Percentiles rank a stretch among this genome's conserved stretches.
Evolutionary conservation across 2,329 filamentous ascomycete genomes (phyloP).

Genomic region (Verticillium albo-atrum): DNA sequence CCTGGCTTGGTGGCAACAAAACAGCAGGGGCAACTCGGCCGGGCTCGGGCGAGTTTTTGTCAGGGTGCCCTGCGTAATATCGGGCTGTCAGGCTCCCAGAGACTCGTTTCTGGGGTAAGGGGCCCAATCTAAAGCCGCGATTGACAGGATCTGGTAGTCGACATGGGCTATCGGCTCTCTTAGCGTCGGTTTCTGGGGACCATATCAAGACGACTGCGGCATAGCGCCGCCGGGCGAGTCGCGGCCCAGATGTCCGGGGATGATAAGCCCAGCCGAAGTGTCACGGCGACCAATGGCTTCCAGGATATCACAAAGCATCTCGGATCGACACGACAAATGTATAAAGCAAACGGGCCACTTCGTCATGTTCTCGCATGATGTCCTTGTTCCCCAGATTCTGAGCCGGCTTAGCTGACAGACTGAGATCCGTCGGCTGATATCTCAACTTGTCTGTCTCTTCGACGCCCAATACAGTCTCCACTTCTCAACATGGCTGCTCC

Average conservation of each 20-base stretch:
- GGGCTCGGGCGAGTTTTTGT: conserved; percentile 5
- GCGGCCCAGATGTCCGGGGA: neutral
- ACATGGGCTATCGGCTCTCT: neutral
- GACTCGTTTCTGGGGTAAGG: neutral
- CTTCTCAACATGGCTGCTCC: neutral
- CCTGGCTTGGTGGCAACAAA: neutral
- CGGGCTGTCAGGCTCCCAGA: neutral
- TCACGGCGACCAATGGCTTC: neutral
- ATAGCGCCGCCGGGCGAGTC: neutral
- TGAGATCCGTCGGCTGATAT: neutral
- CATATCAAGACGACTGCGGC: neutral
- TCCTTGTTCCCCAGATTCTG: neutral
- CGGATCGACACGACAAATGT: neutral
- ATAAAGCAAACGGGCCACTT: neutral
- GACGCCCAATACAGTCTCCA: neutral
- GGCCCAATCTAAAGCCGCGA: neutral
- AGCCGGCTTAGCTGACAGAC: neutral
- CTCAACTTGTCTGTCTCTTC: neutral
- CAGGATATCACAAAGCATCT: neutral
- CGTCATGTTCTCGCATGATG: neutral
- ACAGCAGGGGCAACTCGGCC: neutral
- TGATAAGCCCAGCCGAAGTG: neutral
- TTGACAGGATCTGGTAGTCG: neutral
- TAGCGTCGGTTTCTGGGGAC: neutral
- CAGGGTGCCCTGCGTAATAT: neutral